Percentiles rank a stretch among this genome's conserved stretches.
Evolutionary conservation across 306 rosid species (phyloP).

Genomic region (Albizia julibrissin): DNA sequence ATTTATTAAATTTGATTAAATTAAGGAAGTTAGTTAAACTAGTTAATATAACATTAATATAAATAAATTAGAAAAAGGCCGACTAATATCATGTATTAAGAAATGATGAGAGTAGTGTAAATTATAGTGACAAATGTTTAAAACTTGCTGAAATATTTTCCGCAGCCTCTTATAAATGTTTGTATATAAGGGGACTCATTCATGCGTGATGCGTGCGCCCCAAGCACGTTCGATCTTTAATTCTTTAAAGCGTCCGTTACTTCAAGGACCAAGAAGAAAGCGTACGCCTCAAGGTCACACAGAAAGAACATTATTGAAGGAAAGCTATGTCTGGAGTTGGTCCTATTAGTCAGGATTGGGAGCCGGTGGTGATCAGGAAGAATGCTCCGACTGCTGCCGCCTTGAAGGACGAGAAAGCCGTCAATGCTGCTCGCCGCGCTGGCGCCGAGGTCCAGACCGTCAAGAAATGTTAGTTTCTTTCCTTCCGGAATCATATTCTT

Average conservation of each 20-base stretch:
- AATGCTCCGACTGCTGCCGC: slow-evolving; percentile 88
- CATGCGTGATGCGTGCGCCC: neutral
- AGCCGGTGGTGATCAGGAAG: slow-evolving; percentile 82
- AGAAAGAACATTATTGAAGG: neutral
- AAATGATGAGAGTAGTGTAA: too few species aligned
- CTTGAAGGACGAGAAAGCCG: slow-evolving; percentile 89
- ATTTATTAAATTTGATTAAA: too few species aligned
- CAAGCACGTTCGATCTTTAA: too few species aligned
- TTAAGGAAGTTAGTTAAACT: too few species aligned
- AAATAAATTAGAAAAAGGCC: too few species aligned
- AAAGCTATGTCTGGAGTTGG: slow-evolving; percentile 58
- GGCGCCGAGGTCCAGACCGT: slow-evolving; percentile 85
- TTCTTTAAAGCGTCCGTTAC: too few species aligned
- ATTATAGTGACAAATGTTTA: too few species aligned
- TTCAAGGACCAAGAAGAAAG: too few species aligned
- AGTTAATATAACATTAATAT: too few species aligned
- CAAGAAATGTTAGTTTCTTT: slow-evolving; percentile 51
- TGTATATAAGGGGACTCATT: neutral
- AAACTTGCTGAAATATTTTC: neutral
- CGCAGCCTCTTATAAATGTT: neutral
- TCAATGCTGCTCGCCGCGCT: slow-evolving; percentile 89
- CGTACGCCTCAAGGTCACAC: too few species aligned
- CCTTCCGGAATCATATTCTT: neutral
- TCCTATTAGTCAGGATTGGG: slow-evolving; percentile 86
- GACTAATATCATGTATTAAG: too few species aligned